phyloP scores from a whole-genome alignment of 768 basidiomycete genomes.

The Candolleomyces aberdarensis region DNA sequence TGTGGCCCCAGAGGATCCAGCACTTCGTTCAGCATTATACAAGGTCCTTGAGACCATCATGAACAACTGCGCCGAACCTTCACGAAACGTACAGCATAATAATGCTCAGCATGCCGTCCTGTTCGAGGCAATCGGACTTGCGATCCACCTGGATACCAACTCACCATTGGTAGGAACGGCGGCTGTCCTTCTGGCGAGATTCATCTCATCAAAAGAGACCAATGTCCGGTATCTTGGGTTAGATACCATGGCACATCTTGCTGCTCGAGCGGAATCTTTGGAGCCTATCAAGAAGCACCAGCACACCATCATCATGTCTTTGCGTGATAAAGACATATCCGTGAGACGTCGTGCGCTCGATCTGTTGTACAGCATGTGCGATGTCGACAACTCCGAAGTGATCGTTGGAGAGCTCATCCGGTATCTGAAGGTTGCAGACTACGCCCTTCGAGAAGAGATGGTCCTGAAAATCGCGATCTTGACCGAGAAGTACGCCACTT shows the following conservation, averaged over 20 bases:
- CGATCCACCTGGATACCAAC: slow-evolving; percentile 92
- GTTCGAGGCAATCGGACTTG: slow-evolving; percentile 95
- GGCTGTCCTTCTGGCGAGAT: slow-evolving; percentile 87
- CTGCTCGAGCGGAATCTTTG: slow-evolving; percentile 87
- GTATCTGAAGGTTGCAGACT: slow-evolving; percentile 95
- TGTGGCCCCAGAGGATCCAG: slow-evolving; percentile 66
- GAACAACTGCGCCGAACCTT: slow-evolving; percentile 86
- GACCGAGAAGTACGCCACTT: slow-evolving; percentile 97
- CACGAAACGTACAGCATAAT: slow-evolving; percentile 95
- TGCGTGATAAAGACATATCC: slow-evolving; percentile 96
- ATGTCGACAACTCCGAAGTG: slow-evolving; percentile 91
- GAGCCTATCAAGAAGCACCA: slow-evolving; percentile 95
- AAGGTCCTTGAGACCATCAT: slow-evolving; percentile 87
- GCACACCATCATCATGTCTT: slow-evolving; percentile 88
- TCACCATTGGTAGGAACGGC: slow-evolving; percentile 87
- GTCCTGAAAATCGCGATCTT: slow-evolving; percentile 97
- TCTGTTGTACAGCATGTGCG: slow-evolving; percentile 98
- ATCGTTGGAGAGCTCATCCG: slow-evolving; percentile 94
- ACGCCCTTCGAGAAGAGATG: slow-evolving; percentile 96
- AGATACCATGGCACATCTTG: slow-evolving; percentile 98
- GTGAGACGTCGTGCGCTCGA: slow-evolving; percentile 93
- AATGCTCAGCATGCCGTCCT: slow-evolving; percentile 98
- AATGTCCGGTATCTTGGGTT: slow-evolving; percentile 97
- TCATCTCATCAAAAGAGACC: slow-evolving; percentile 97
- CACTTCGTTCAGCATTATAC: slow-evolving; percentile 71